Evolutionary conservation across 345 rosid genomes (phyloP), one percentile per base, ranked within the genome.

Genomic region (Populus ilicifolia): DNA sequence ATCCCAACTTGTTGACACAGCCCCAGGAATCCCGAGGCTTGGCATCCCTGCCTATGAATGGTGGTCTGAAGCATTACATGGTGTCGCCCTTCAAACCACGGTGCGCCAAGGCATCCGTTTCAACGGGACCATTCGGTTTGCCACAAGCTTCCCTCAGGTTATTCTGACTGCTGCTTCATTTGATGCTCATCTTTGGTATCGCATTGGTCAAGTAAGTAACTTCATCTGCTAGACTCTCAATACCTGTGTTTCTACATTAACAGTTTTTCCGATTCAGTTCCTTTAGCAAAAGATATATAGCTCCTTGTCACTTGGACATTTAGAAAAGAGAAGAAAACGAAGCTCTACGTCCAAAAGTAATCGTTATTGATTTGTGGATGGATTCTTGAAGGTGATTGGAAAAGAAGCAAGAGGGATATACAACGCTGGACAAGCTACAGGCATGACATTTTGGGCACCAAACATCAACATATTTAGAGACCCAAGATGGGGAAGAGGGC

Each of bases 31-130:
- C 67, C 91, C 94, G 0, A 75, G 96, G 4, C 92, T 95, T 7
- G 93, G 94, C 23, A 75, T 95, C 38, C 98, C 96, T 6, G 82
- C 80, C 21, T 93, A 90, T 67, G 88, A 93, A 69, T 95, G 99
- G 98, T 93, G 98, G 99, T 92, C 99, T 1, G 99, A 95, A 81
- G 96, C 94, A 17, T 80, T 93, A 35, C 98, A 95, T 16, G 96
- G 99, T 13, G 92, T 92, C 23, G 81, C 97, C 33, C 69, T 79
- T 41, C 46, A 68, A 16, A 35, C 61, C 44, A 70, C 44, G 2
- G 89, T 72, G 0, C 96, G 93, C 54, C 94, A 92, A 0, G 99
- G 99, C 56, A 84, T 90, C 80, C 77, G 69, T 61, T 89, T 95
- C 77, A 84, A 89, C 30, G 90, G 92, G 0, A 75, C 85, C 81